Base-by-base conservation (phyloP, 305 asterid genomes). In the Fraxinus paxiana region DNA sequence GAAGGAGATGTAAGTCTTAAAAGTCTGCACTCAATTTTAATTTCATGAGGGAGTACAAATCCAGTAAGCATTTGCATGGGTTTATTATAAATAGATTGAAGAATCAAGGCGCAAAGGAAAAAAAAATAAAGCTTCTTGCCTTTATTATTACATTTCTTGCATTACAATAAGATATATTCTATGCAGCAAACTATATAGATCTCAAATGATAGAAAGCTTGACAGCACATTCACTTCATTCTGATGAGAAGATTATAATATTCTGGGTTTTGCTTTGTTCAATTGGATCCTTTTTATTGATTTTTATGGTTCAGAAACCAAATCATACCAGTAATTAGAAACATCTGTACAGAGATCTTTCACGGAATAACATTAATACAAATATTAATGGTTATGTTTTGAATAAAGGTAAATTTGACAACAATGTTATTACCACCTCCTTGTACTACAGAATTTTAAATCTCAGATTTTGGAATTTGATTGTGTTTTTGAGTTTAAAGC, bases 1-100 rank as follows among this genome's bases (percentile, higher is more conserved):
- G 98, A 95, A 90, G 98, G 98, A 85, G 98, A 95, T 91, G 98
- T 95, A 93, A 91, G 98, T 87, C 84, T 73, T 24, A 73, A 37
- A 65, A 22, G 43, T 77, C 69, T 67, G 17, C 22, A 13, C 38
- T 67, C 15, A 13, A 67, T 67, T 67, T 12, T 28, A 13, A 28
- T 67, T 10, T 67, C 38, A 13, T 1, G 22, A 28, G 34, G 10
- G 24, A 24, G n/a, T 63, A 18, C 15, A 63, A 22, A 63, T 65
- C 17, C 73, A 26, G 17, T 65, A 65, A 24, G 73, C 37, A 26
- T 65, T 65, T 65, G 37, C 28, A 26, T 28, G 35, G 18, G 38
- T 8, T 28, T 26, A 35, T 67, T 67, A 28, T 28, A 28, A 59
- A 20, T 20, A 20, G 9, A 61, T 61, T 7, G 70, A 22, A 61